These are phyloP conservation scores for Yamadazyma diddensiae DNA, from an alignment of 1,139 yeast genomes.

Conservation along the genomic window DNA sequence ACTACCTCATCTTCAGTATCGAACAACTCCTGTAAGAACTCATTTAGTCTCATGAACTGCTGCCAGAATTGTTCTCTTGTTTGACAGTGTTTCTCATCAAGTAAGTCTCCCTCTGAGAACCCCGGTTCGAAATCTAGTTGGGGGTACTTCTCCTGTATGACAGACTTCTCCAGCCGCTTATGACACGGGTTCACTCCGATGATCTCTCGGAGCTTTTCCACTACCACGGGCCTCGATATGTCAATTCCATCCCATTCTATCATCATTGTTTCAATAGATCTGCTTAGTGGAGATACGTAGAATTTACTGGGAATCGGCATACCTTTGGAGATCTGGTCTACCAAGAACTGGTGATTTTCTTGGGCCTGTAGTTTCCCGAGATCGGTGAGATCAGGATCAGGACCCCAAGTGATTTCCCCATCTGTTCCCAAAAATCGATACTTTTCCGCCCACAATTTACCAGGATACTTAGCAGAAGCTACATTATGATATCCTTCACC, in stretches of 20 bases:
- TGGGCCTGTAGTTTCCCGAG: constrained; percentile 48
- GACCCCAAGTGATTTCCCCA: constrained; percentile 61
- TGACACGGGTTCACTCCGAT: constrained; percentile 71
- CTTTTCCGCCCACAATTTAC: constrained; percentile 53
- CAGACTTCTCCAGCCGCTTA: constrained; percentile 43
- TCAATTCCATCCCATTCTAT: constrained; percentile 56
- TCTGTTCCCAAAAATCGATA: constrained; percentile 58
- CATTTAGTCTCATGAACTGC: constrained; percentile 48
- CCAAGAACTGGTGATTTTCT: constrained; percentile 46
- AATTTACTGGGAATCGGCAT: constrained; percentile 55
- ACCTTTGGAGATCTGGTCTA: constrained; percentile 39
- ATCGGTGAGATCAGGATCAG: constrained; percentile 63
- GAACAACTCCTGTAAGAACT: constrained; percentile 51
- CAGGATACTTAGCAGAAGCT: constrained; percentile 56
- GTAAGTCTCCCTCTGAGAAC: constrained; percentile 48
- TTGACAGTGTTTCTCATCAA: constrained; percentile 43
- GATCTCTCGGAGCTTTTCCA: constrained; percentile 65
- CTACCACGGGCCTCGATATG: constrained; percentile 32
- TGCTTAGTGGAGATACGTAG: constrained; percentile 62
- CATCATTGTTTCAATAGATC: constrained; percentile 57
- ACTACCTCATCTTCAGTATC: constrained; percentile 27
- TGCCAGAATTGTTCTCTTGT: constrained; percentile 32
- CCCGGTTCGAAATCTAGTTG: constrained; percentile 41
- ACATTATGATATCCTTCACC: constrained; percentile 78
- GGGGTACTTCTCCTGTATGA: constrained; percentile 21